These are phyloP conservation scores for Saccharomyces pastorianus DNA, from an alignment of 1,139 yeast genomes.

Conservation along the genomic window DNA sequence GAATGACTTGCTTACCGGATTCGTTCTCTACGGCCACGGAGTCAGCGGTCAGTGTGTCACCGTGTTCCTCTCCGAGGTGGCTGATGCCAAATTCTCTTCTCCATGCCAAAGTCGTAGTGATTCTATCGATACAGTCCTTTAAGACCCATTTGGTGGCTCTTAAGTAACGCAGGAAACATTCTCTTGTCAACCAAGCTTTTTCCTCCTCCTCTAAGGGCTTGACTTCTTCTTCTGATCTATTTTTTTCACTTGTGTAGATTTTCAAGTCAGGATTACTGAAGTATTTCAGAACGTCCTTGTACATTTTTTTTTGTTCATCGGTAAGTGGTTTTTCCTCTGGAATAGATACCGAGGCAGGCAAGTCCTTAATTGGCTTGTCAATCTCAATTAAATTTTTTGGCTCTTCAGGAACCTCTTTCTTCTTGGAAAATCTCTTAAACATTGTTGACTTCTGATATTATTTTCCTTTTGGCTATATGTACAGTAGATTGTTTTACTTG, in stretches of 20 bases:
- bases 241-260: conserved; percentile 35
- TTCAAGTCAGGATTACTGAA: conserved; percentile 44
- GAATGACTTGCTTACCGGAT: conserved; percentile 80
- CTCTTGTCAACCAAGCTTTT: conserved; percentile 84
- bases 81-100: conserved; percentile 85
- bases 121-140: conserved; percentile 60
- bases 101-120: conserved; percentile 77
- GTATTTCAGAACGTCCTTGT: conserved; percentile 48
- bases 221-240: conserved; percentile 21
- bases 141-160: conserved; percentile 87
- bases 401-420: conserved; percentile 23
- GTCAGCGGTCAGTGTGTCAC: conserved; percentile 51
- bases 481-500: not conserved
- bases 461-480: not conserved
- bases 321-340: conserved; percentile 46
- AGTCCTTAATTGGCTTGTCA: conserved; percentile 44
- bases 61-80: conserved; percentile 37
- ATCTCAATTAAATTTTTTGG: conserved; percentile 24
- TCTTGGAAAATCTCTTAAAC: conserved; percentile 23
- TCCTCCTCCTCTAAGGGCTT: conserved; percentile 51
- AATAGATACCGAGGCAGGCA: conserved; percentile 42
- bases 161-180: conserved; percentile 77
- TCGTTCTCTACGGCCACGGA: conserved; percentile 62
- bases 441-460: conserved; percentile 2
- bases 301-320: conserved; percentile 50